Percentiles rank a stretch among this genome's conserved stretches.
Evolutionary conservation across 2,329 filamentous ascomycete genomes (phyloP).

Genomic region (Colletotrichum magnum): DNA sequence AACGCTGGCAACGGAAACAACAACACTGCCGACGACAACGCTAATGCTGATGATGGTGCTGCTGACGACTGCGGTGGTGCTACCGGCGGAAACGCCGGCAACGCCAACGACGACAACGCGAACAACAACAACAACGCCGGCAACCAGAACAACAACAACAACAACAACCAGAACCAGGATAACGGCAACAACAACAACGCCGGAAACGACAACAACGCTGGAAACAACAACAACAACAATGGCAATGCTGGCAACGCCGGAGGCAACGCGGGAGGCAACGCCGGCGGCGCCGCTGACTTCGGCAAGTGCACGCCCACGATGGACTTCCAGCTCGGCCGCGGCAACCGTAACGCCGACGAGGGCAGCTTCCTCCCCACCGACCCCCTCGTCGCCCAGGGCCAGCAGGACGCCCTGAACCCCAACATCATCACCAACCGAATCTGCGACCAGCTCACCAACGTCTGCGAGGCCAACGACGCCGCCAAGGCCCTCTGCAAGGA

Average conservation of each 20-base stretch:
- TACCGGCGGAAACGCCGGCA: conserved; percentile 21
- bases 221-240: conserved; percentile 5
- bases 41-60: conserved; percentile 11
- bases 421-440: conserved; percentile 76
- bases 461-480: conserved; percentile 70
- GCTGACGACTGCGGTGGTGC: conserved; percentile 33
- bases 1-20: conserved; percentile 11
- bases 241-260: conserved; percentile 38
- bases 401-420: conserved; percentile 72
- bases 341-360: conserved; percentile 63
- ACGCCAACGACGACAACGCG: conserved; percentile 45
- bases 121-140: conserved; percentile 48
- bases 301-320: conserved; percentile 65
- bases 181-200: conserved; percentile 17
- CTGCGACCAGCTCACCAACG: conserved; percentile 72
- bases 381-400: conserved; percentile 66
- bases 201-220: conserved; percentile 21
- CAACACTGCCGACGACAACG: conserved; percentile 39
- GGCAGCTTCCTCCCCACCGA: conserved; percentile 73
- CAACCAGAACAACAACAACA: conserved; percentile 39
- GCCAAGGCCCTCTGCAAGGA: conserved; percentile 63
- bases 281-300: conserved; percentile 59
- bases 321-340: conserved; percentile 69
- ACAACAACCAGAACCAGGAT: conserved; percentile 14
- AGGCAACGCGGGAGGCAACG: conserved; percentile 47